A percentile compares a stretch with the other conserved stretches of the same genome.
Evolutionary conservation across 2,329 filamentous ascomycete genomes (phyloP).

Genomic region (Sarocladiaceae sp.): DNA sequence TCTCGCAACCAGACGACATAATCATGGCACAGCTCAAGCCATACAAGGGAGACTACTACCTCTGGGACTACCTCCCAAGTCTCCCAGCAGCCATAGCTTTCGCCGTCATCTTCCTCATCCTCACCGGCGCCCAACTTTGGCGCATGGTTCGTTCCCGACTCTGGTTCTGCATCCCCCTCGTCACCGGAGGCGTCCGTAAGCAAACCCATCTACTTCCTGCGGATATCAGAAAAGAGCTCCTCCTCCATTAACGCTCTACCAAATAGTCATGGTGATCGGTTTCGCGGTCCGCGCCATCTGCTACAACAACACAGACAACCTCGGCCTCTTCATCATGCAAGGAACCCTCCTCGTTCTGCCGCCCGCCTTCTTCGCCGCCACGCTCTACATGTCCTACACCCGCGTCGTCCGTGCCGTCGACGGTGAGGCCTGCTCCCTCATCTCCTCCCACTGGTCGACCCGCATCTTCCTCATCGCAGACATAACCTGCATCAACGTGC

Average conservation of each 20-base stretch:
- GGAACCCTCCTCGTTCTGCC: background rate
- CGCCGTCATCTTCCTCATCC: constrained; percentile 29
- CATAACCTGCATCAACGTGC: constrained; percentile 1
- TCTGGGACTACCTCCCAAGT: constrained; percentile 31
- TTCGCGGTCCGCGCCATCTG: constrained; percentile 36
- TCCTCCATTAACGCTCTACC: too few relatives aligned
- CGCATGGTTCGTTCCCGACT: constrained; percentile 32
- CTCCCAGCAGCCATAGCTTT: constrained; percentile 35
- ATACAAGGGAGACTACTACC: constrained; percentile 18
- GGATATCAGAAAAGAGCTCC: background rate
- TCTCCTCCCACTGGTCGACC: background rate
- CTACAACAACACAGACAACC: constrained; percentile 19
- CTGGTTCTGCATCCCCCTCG: constrained; percentile 38
- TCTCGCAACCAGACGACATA: background rate
- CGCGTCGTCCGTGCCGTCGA: constrained; percentile 1
- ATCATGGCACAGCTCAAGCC: constrained; percentile 13
- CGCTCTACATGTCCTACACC: constrained; percentile 31
- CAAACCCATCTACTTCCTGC: constrained; percentile 10
- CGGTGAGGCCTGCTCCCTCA: background rate
- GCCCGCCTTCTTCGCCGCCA: constrained; percentile 16
- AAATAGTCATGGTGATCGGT: background rate
- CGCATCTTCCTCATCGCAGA: constrained; percentile 1
- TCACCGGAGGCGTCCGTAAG: constrained; percentile 34
- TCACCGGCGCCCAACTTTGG: constrained; percentile 29
- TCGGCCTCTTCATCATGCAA: background rate